These are phyloP conservation scores for Isatis tinctoria DNA, from an alignment of 345 rosid species.

Conservation along the genomic window DNA sequence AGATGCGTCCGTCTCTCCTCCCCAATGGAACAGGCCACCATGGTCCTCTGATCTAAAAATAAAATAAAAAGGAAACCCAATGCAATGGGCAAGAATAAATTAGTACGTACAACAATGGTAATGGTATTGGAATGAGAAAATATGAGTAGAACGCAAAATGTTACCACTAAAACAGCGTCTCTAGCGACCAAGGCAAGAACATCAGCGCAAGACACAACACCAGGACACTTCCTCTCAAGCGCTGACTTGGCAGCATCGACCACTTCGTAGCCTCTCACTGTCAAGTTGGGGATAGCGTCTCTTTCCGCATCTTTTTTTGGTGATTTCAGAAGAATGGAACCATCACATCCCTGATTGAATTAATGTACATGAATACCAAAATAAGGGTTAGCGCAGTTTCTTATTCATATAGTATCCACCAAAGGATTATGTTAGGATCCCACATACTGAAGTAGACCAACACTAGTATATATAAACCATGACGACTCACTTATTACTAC, in stretches of 20 bases:
- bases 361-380: background rate
- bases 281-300: conserved; percentile 36
- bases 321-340: conserved; percentile 44
- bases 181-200: conserved; percentile 59
- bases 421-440: no score
- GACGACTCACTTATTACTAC: background rate
- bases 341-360: conserved; percentile 52
- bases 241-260: conserved; percentile 41
- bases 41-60: conserved; percentile 39
- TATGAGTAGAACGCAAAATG: background rate
- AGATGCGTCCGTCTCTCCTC: conserved; percentile 55
- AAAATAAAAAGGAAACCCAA: background rate
- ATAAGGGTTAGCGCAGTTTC: background rate
- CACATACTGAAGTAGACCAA: background rate
- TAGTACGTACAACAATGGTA: background rate
- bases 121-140: background rate
- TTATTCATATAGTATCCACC: background rate
- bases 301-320: conserved; percentile 41
- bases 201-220: conserved; percentile 67
- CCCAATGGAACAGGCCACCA: conserved; percentile 57
- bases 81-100: background rate
- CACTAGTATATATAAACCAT: background rate
- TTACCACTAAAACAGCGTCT: conserved; percentile 47
- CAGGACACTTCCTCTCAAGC: conserved; percentile 39
- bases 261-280: conserved; percentile 47